A percentile compares a stretch with the other conserved stretches of the same genome.
These are phyloP conservation scores for Phytophthora sp. DNA, from an alignment of 352 stramenopile genomes.

Conservation along the genomic window DNA sequence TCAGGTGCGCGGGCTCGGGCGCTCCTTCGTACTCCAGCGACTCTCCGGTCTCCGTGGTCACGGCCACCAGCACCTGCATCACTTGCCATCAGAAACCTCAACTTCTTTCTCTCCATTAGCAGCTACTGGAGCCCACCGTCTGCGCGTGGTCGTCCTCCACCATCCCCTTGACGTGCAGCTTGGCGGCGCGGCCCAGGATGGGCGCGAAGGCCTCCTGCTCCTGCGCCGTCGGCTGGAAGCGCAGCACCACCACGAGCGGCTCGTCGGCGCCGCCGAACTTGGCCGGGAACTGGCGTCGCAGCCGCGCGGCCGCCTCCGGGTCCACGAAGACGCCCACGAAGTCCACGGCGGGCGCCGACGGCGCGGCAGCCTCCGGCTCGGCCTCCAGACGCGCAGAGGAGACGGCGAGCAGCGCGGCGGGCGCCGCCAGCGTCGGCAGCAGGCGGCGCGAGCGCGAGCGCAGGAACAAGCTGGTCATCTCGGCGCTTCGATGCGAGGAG, in stretches of 20 bases:
- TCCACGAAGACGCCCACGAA: constrained; percentile 84
- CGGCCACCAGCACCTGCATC: constrained; percentile 61
- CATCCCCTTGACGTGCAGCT: constrained; percentile 70
- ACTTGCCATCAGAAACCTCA: not conserved
- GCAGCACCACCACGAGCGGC: constrained; percentile 76
- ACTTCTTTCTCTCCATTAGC: not conserved
- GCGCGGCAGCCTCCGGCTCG: not conserved
- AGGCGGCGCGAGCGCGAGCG: constrained; percentile 32
- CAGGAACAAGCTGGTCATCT: constrained; percentile 17
- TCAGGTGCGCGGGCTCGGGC: constrained; percentile 59
- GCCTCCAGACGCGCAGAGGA: constrained; percentile 37
- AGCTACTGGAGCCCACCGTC: constrained; percentile 29
- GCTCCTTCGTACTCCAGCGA: constrained; percentile 59
- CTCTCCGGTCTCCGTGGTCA: constrained; percentile 71
- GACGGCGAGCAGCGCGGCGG: constrained; percentile 23
- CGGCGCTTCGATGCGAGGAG: not conserved
- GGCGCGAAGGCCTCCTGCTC: constrained; percentile 80
- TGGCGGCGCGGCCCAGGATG: constrained; percentile 60
- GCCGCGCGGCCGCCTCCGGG: constrained; percentile 50
- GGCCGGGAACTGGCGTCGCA: constrained; percentile 61
- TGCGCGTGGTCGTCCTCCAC: constrained; percentile 74
- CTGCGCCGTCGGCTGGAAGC: constrained; percentile 72
- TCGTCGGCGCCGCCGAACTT: constrained; percentile 52
- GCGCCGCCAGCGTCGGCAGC: constrained; percentile 31
- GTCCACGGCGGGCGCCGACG: constrained; percentile 42